Base-by-base conservation (phyloP, 805 yeast species). In the Tetrapisispora phaffii region DNA sequence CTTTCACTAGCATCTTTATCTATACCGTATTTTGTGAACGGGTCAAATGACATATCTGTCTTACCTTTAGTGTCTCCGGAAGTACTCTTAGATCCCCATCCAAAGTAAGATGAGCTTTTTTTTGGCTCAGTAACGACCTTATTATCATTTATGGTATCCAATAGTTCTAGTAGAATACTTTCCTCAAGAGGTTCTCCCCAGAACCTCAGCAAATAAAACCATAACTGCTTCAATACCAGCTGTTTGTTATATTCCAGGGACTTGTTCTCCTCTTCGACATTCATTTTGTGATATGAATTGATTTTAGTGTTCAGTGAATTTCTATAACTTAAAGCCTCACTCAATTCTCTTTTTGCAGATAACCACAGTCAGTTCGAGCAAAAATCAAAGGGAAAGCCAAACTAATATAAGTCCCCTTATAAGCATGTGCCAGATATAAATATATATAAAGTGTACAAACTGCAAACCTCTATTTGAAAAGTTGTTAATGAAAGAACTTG, bases 1-100 rank as follows among this genome's bases (percentile, higher is more conserved):
- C 58, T 61, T 50, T 75, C 76, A 12, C 80, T 58, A 28, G 71
- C 72, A 21, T 70, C 70, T 1, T 80, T 76, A 22, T 77, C 69
- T 48, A 80, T 62, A 41, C 71, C 75, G 17, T 43, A 43, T 37
- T 43, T 43, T 5, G 35, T 19, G 24, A 43, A 43, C 1, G 37
- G 37, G n/a, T 43, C 32, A 22, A 34, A 36, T 2, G 17, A 20
- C 7, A 9, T 19, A 16, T 23, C 33, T 9, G 4, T 21, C 20
- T 16, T 7, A 23, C 34, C 20, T n/a, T 31, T 31, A 4, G 28
- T 19, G 21, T 26, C 28, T 16, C 19, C 19, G 6, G 22, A n/a
- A 2, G 26, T 17, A 23, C 32, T 26, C 19, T 32, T 16, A 16
- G 32, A 31, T 8, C 47, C 44, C 40, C 43, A 34, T 2, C 42